These are phyloP conservation scores for Saitozyma podzolica DNA, from an alignment of 768 basidiomycete genomes.

Conservation along the genomic window DNA sequence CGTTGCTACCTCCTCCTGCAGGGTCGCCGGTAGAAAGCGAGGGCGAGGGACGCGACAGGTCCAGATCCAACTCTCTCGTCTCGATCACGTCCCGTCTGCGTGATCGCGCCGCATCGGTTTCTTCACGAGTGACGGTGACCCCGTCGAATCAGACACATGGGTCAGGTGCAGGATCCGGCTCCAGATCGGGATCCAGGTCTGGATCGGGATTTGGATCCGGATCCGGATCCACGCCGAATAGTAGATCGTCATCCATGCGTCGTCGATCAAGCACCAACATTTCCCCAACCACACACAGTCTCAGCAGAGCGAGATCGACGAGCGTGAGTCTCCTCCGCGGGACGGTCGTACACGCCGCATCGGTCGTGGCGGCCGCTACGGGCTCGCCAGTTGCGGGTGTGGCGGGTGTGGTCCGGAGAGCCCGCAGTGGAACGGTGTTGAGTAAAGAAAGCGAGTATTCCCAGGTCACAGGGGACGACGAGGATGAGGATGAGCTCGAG, in stretches of 20 bases:
- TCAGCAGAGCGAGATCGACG: conserved; percentile 10
- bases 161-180: conserved; percentile 1
- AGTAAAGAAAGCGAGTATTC: no score
- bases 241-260: neutral
- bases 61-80: neutral
- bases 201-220: neutral
- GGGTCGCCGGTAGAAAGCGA: neutral
- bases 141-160: neutral
- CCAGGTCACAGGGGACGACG: no score
- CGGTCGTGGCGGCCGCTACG: no score
- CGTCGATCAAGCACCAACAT: neutral
- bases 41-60: no score
- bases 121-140: neutral
- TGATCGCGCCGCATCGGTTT: neutral
- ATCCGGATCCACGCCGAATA: conserved; percentile 1
- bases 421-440: no score
- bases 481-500: no score
- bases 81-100: conserved; percentile 1
- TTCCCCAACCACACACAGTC: neutral
- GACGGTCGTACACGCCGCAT: neutral
- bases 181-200: neutral
- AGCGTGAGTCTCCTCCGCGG: conserved; percentile 10
- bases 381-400: no score
- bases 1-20: conserved; percentile 1
- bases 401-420: no score